These are phyloP conservation scores for Tardiomyces blankii DNA, from an alignment of 1,139 yeast genomes.

Conservation along the genomic window DNA sequence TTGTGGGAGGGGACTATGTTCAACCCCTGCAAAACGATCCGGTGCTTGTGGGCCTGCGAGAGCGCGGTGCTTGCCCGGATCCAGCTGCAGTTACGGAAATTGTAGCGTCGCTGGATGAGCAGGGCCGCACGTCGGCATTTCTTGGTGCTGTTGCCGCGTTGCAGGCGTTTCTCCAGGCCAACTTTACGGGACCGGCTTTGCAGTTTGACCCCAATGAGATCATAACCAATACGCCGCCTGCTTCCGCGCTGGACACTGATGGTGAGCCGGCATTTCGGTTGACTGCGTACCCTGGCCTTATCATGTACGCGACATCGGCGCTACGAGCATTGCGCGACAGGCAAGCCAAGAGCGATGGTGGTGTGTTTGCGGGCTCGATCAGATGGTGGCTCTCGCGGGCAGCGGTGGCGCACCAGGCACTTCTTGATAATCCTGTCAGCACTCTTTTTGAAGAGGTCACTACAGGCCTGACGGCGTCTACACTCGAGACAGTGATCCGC, in stretches of 20 bases:
- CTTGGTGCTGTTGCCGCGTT: constrained; percentile 33
- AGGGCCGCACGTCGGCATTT: background rate
- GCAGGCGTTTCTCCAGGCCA: constrained; percentile 62
- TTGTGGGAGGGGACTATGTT: too few relatives aligned
- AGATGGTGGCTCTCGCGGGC: constrained; percentile 28
- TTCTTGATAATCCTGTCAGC: constrained; percentile 19
- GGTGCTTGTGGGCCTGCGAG: too few relatives aligned
- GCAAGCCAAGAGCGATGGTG: background rate
- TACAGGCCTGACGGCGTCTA: constrained; percentile 13
- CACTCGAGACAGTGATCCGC: constrained; percentile 16
- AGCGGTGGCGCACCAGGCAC: constrained; percentile 24
- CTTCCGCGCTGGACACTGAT: constrained; percentile 13
- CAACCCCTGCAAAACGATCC: too few relatives aligned
- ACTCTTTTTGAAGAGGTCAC: constrained; percentile 21
- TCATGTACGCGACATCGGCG: constrained; percentile 17
- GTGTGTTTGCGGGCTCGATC: constrained; percentile 6
- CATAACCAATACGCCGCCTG: background rate
- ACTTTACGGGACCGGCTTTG: constrained; percentile 75
- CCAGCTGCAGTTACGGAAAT: too few relatives aligned
- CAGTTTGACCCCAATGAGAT: constrained; percentile 23
- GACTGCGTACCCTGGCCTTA: constrained; percentile 21
- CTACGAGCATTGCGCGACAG: constrained; percentile 9
- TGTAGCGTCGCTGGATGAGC: too few relatives aligned
- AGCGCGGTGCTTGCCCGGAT: too few relatives aligned
- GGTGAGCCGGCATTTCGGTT: constrained; percentile 27